Percentiles rank a stretch among this genome's conserved stretches.
Evolutionary conservation across 257 asterid species (phyloP).

Genomic region (Misopates orontium): DNA sequence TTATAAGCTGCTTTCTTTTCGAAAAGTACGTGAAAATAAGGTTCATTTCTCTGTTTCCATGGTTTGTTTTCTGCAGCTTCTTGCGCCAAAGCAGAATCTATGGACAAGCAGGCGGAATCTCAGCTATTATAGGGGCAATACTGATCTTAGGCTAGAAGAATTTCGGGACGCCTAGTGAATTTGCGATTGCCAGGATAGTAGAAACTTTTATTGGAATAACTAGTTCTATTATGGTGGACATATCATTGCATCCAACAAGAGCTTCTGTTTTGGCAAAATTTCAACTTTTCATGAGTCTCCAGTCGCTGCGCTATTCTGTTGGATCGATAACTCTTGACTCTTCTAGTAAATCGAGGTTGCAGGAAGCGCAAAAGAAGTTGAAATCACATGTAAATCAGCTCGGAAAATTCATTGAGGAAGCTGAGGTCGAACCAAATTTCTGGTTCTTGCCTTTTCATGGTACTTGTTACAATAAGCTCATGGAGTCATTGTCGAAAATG

Average conservation of each 20-base stretch:
- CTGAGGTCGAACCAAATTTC: slow-evolving; percentile 81
- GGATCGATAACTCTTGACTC: slow-evolving; percentile 32
- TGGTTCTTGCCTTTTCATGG: slow-evolving; percentile 80
- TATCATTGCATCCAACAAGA: slow-evolving; percentile 74
- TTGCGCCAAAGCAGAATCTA: slow-evolving; percentile 70
- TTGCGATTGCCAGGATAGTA: slow-evolving; percentile 72
- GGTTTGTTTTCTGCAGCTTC: slow-evolving; percentile 76
- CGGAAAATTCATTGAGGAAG: slow-evolving; percentile 65
- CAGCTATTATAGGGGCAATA: slow-evolving; percentile 76
- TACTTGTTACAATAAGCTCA: slow-evolving; percentile 50
- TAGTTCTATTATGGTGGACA: slow-evolving; percentile 73
- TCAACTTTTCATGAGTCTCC: slow-evolving; percentile 53
- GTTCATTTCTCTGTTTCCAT: slow-evolving; percentile 77
- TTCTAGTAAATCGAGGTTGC: slow-evolving; percentile 27
- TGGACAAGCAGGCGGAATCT: slow-evolving; percentile 86
- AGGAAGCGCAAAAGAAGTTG: slow-evolving; percentile 39
- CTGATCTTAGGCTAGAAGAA: slow-evolving; percentile 69
- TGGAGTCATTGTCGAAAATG: slow-evolving; percentile 53
- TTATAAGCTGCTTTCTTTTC: slow-evolving; percentile 72
- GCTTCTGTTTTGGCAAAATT: slow-evolving; percentile 64
- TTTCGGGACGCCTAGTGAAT: slow-evolving; percentile 73
- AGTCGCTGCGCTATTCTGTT: slow-evolving; percentile 38
- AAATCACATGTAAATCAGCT: slow-evolving; percentile 43
- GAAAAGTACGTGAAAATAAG: slow-evolving; percentile 52
- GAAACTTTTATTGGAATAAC: slow-evolving; percentile 84